A percentile compares a stretch with the other conserved stretches of the same genome.
These are phyloP conservation scores for Colletotrichum tamarilloi DNA, from an alignment of 2,329 filamentous ascomycete genomes.

Conservation along the genomic window DNA sequence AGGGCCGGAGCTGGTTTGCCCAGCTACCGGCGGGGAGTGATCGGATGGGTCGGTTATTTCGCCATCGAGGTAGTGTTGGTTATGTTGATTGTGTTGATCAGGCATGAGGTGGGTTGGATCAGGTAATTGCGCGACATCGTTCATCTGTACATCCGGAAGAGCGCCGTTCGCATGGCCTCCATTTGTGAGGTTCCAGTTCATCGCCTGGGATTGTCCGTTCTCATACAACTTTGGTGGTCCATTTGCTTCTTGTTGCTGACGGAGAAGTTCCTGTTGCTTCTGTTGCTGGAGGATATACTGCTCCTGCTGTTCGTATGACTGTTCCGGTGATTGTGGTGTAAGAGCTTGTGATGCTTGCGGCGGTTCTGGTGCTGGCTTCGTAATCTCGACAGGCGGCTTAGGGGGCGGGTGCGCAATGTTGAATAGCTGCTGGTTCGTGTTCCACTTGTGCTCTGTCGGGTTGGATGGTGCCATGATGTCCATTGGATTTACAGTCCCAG, in stretches of 20 bases:
- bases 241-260: conserved; percentile 13
- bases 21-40: conserved; percentile 54
- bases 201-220: background rate
- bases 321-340: conserved; percentile 35
- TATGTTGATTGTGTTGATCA: conserved; percentile 25
- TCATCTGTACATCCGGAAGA: conserved; percentile 16
- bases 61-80: conserved; percentile 31
- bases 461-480: conserved; percentile 61
- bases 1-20: conserved; percentile 51
- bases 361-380: conserved; percentile 34
- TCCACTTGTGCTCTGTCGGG: conserved; percentile 46
- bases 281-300: background rate
- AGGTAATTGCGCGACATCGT: background rate
- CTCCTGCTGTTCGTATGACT: conserved; percentile 6
- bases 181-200: background rate
- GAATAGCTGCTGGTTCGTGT: conserved; percentile 48
- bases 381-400: conserved; percentile 39
- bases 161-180: background rate
- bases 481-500: conserved; percentile 65
- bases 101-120: conserved; percentile 30
- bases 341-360: conserved; percentile 43
- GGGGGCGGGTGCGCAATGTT: conserved; percentile 41
- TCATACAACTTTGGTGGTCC: background rate
- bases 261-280: conserved; percentile 3
- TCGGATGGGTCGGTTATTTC: conserved; percentile 49